Conservation (phyloP, 2,329 filamentous ascomycete species). For the Fonsecaea multimorphosa region DNA sequence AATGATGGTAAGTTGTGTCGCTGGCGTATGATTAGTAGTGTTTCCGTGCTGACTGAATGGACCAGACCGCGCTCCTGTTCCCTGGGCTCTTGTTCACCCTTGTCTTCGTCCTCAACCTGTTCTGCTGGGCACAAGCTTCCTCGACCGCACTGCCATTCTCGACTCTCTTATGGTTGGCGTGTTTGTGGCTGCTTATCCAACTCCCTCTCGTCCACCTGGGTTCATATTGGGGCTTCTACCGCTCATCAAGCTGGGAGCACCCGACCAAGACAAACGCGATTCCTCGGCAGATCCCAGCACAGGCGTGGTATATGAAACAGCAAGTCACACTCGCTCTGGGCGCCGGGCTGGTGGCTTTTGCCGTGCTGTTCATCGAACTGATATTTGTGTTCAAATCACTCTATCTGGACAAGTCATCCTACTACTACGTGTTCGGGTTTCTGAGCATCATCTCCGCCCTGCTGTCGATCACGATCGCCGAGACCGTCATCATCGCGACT, state of each 20-base stretch:
- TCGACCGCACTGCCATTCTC: slow-evolving; percentile 85
- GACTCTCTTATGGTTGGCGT: slow-evolving; percentile 73
- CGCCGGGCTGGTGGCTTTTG: slow-evolving; percentile 80
- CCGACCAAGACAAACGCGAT: slow-evolving; percentile 77
- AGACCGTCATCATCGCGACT: slow-evolving; percentile 81
- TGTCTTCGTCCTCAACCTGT: slow-evolving; percentile 81
- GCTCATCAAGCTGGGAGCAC: slow-evolving; percentile 74
- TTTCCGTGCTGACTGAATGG: slow-evolving; percentile 21
- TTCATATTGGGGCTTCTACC: slow-evolving; percentile 75
- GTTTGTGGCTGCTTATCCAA: slow-evolving; percentile 84
- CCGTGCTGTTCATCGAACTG: slow-evolving; percentile 85
- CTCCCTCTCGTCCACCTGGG: slow-evolving; percentile 83
- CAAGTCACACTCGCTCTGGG: slow-evolving; percentile 66
- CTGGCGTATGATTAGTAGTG: background rate
- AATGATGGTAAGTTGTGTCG: slow-evolving; percentile 58
- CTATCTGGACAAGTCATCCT: slow-evolving; percentile 89
- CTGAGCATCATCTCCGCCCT: slow-evolving; percentile 75
- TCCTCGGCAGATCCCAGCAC: slow-evolving; percentile 74
- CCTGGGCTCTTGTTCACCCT: slow-evolving; percentile 77
- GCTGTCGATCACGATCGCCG: slow-evolving; percentile 75
- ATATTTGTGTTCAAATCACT: slow-evolving; percentile 85
- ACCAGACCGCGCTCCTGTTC: slow-evolving; percentile 73
- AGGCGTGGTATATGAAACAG: slow-evolving; percentile 75
- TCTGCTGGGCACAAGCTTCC: slow-evolving; percentile 88
- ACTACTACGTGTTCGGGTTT: slow-evolving; percentile 92